Percentiles rank a stretch among this genome's conserved stretches.
These are phyloP conservation scores for Metschnikowia rubicola DNA, from an alignment of 805 yeast species.

Conservation along the genomic window DNA sequence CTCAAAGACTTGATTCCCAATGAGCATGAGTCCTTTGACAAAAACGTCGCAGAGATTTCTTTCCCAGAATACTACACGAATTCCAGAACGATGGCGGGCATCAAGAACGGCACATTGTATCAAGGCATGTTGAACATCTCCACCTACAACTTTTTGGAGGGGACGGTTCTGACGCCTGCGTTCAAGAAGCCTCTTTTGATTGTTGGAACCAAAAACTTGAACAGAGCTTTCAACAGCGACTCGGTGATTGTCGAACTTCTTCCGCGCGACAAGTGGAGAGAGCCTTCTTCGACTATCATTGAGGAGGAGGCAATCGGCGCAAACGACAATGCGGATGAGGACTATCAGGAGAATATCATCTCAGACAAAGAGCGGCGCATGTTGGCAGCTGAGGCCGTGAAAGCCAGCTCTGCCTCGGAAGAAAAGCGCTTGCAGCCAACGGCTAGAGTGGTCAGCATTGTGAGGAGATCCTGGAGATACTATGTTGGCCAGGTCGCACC, in stretches of 20 bases:
- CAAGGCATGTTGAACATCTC: conserved; percentile 83
- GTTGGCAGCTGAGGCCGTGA: conserved; percentile 73
- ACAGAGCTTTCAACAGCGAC: conserved; percentile 91
- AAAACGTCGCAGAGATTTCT: conserved; percentile 45
- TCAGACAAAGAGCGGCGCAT: conserved; percentile 69
- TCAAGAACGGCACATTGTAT: conserved; percentile 79
- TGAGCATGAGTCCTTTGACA: conserved; percentile 39
- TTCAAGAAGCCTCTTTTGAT: conserved; percentile 80
- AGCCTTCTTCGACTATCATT: conserved; percentile 72
- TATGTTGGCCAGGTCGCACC: conserved; percentile 93
- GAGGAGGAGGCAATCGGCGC: conserved; percentile 69
- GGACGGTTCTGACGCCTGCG: conserved; percentile 65
- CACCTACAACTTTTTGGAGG: conserved; percentile 86
- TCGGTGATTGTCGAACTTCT: conserved; percentile 85
- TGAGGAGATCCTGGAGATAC: conserved; percentile 90
- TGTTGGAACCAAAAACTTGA: conserved; percentile 78
- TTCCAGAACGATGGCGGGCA: conserved; percentile 85
- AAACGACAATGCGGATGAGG: conserved; percentile 58
- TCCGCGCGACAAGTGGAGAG: conserved; percentile 84
- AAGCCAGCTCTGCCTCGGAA: conserved; percentile 44
- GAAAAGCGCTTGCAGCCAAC: conserved; percentile 75
- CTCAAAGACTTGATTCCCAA: conserved; percentile 76
- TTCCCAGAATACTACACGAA: conserved; percentile 78
- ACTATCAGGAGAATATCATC: conserved; percentile 47
- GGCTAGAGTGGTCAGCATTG: conserved; percentile 83